These are phyloP conservation scores for Asclepias syriaca DNA, from an alignment of 257 asterid genomes.

Conservation along the genomic window DNA sequence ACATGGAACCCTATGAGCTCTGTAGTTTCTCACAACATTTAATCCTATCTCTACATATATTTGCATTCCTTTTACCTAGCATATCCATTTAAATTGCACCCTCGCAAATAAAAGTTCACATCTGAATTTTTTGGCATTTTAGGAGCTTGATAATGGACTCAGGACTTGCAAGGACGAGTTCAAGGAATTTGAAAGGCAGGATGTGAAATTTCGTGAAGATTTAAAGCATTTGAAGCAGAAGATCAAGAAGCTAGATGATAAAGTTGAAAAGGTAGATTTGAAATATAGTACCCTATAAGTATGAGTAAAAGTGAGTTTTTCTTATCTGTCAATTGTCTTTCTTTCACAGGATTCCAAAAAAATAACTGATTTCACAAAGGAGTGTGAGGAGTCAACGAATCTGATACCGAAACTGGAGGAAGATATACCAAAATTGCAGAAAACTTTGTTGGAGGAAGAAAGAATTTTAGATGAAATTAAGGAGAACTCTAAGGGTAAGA, in stretches of 20 bases:
- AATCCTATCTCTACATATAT: neutral
- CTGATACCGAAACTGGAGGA: constrained; percentile 80
- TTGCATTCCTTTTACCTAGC: neutral
- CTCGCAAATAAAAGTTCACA: neutral
- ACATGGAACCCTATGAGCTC: neutral
- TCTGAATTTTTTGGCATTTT: constrained; percentile 6
- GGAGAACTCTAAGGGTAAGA: constrained; percentile 71
- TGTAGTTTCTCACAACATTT: neutral
- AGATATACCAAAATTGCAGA: constrained; percentile 64
- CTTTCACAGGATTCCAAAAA: constrained; percentile 59
- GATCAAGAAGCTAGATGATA: constrained; percentile 74
- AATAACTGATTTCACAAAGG: constrained; percentile 55
- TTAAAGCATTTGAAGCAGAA: constrained; percentile 77
- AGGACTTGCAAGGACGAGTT: constrained; percentile 67
- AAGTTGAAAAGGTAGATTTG: constrained; percentile 70
- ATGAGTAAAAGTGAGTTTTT: neutral
- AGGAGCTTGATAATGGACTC: constrained; percentile 72
- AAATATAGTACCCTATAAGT: neutral
- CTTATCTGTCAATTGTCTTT: neutral
- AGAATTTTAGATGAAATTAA: constrained; percentile 67
- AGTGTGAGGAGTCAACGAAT: constrained; percentile 64
- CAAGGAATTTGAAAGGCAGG: constrained; percentile 96
- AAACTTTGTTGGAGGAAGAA: constrained; percentile 63
- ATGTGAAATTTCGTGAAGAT: constrained; percentile 77
- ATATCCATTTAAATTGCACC: neutral